Evolutionary conservation across 495 filamentous ascomycete species (phyloP), one percentile per base, ranked within the genome.

Genomic region (Penicillium robsamsonii): DNA sequence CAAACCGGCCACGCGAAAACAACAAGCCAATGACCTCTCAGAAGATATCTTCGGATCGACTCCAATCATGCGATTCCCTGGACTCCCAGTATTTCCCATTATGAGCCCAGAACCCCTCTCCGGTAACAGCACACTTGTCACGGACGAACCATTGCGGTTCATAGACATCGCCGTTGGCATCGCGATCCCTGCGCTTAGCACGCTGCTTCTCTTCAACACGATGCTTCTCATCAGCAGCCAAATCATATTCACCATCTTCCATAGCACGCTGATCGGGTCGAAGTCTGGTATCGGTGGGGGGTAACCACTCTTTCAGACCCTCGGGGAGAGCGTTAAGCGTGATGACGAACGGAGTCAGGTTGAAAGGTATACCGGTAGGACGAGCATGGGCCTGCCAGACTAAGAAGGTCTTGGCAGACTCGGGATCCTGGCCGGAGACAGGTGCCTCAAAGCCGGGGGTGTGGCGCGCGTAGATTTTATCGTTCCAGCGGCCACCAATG

Each of bases 191-290:
- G 50, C 93, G 74, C 68, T 84, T 86, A 37, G 86, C 87, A 53
- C 94, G 76, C 79, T 98, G 94, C 61, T 87, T 94, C 78, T 97
- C 91, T 74, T 98, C 94, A 0, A 98, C 82, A 10, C 95, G 81
- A 64, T 95, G 93, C 81, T 98, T 98, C 79, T 98, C 94, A 20
- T 79, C 80, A 1, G 94, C 95, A 10, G 94, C 94, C 45, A 95
- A 74, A 62, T 96, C 91, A 63, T 98, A 98, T 69, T 91, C 84
- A 9, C 95, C 94, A 51, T 96, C 92, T 69, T 98, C 94, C 94
- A 98, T 98, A 1, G 94, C 94, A n/a, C 95, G 81, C 74, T 98
- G 94, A 68, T 98, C 94, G 0, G 94, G 95, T 17, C 94, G 80
- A 37, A 95, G 76, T 13, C 94, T 80, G 8, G 93, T 94, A 68